Evolutionary conservation across 805 yeast species (phyloP).

Genomic region (Starmerella etchellsii): DNA sequence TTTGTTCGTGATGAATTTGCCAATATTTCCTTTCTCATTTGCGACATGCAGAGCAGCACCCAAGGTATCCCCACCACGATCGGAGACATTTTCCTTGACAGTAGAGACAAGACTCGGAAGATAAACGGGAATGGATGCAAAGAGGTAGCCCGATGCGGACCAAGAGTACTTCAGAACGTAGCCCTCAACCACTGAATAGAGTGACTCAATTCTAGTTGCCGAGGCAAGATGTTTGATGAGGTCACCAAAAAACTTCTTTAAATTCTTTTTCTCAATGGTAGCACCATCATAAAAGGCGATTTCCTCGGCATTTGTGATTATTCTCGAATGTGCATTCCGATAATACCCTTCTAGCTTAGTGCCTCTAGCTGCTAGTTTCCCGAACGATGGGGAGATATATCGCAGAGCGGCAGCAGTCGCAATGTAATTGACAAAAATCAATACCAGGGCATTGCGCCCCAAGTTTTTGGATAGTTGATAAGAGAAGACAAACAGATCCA

Average conservation of each 20-base stretch:
- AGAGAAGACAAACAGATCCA: constrained; percentile 73
- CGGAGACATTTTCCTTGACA: constrained; percentile 7
- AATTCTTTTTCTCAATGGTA: constrained; percentile 55
- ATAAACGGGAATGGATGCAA: constrained; percentile 80
- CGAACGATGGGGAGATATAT: constrained; percentile 71
- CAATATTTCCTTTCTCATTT: constrained; percentile 41
- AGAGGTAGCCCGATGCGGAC: constrained; percentile 91
- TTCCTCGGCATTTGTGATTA: constrained; percentile 83
- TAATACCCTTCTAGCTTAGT: constrained; percentile 80
- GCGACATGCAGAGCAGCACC: not conserved
- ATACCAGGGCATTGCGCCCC: constrained; percentile 75
- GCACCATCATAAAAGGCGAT: constrained; percentile 91
- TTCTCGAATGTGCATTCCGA: constrained; percentile 70
- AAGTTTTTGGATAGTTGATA: constrained; percentile 71
- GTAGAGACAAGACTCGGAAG: constrained; percentile 36
- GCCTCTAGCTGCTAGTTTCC: constrained; percentile 55
- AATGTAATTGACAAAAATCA: constrained; percentile 69
- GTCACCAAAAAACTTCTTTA: constrained; percentile 43
- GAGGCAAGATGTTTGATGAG: constrained; percentile 43
- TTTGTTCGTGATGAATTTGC: constrained; percentile 80
- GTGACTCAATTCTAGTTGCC: constrained; percentile 46
- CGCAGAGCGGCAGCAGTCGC: constrained; percentile 65
- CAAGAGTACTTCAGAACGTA: constrained; percentile 80
- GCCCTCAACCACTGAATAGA: constrained; percentile 67
- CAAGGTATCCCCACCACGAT: constrained; percentile 5